These are phyloP conservation scores for Penicillium egyptiacum DNA, from an alignment of 495 filamentous ascomycete genomes.

Conservation along the genomic window DNA sequence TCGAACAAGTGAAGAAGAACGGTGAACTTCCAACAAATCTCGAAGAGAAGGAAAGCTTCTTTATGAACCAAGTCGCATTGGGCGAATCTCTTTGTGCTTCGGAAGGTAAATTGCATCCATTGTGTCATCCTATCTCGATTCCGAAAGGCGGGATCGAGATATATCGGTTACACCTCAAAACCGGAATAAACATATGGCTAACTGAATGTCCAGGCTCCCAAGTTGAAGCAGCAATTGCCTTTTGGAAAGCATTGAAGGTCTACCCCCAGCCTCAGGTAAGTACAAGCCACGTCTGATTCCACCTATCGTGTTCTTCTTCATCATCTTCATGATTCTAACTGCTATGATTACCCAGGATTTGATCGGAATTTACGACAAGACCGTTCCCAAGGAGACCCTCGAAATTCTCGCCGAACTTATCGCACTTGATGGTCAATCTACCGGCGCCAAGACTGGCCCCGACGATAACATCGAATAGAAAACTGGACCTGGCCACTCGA, in stretches of 20 bases:
- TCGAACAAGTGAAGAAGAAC: slow-evolving; percentile 78
- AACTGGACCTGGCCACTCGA: not conserved
- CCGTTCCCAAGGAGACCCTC: slow-evolving; percentile 89
- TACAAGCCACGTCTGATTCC: not conserved
- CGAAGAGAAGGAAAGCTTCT: slow-evolving; percentile 90
- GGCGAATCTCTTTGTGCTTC: slow-evolving; percentile 72
- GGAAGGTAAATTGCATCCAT: slow-evolving; percentile 53
- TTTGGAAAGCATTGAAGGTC: slow-evolving; percentile 98
- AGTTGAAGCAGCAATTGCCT: slow-evolving; percentile 85
- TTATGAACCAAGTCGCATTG: slow-evolving; percentile 88
- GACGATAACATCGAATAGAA: slow-evolving; percentile 45
- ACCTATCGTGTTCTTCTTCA: not conserved
- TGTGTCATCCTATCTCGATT: not conserved
- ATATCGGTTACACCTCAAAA: not conserved
- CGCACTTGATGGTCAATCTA: slow-evolving; percentile 73
- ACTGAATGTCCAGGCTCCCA: slow-evolving; percentile 54
- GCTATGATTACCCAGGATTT: slow-evolving; percentile 20
- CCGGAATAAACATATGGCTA: not conserved
- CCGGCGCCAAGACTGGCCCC: slow-evolving; percentile 30
- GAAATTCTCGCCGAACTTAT: slow-evolving; percentile 98
- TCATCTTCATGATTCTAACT: slow-evolving; percentile 1
- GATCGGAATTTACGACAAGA: slow-evolving; percentile 86
- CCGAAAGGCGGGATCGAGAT: no score
- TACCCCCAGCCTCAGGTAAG: slow-evolving; percentile 72
- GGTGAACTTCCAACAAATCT: slow-evolving; percentile 80